Evolutionary conservation across 2,329 filamentous ascomycete species (phyloP), one percentile per base, ranked within the genome.

Genomic region (Dichotomopilus funicola): DNA sequence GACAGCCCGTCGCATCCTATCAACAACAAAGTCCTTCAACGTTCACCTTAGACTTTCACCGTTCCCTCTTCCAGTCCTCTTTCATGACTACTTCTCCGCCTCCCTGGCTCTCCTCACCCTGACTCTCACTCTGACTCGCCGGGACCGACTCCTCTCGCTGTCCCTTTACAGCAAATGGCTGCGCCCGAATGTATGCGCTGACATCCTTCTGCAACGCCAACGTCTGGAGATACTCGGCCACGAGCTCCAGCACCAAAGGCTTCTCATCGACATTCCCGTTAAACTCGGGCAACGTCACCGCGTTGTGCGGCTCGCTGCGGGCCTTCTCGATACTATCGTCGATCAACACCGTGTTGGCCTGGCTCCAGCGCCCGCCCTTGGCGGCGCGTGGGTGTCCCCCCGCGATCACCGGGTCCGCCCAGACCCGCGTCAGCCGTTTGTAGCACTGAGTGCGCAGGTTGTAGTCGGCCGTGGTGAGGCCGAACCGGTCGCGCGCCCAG

Each of bases 271-370:
- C 44, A 38, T 75, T 57, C 10, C 78, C 81, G 2, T 70, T 68
- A 66, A 94, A 96, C 70, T 95, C 90, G 0, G 91, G 88, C 27
- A 97, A 79, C 61, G 85, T 76, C 8, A 97, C 72, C 27, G 94
- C 78, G 64, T 97, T 97, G 72, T 82, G 81, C 0, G 94, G 94
- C 70, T 99, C 89, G 54, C 80, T 86, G 33, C 82, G 78, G 0
- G 86, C 91, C 75, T 97, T 99, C 65, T 91, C 79, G 1, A 72
- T 64, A 35, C 86, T 89, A 71, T 97, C 94, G 63, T 99, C 94
- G 41, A 97, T 83, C 33, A 99, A 77, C 6, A 97, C 79, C 0
- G 94, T 97, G 70, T 97, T 95, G 50, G 78, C 78, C 72, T 96
- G 91, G 63, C 85, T 80, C 87, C 91, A 97, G 10, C 68, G 64